phyloP scores from a whole-genome alignment of 352 stramenopile species.

The Phytophthora sojae region DNA sequence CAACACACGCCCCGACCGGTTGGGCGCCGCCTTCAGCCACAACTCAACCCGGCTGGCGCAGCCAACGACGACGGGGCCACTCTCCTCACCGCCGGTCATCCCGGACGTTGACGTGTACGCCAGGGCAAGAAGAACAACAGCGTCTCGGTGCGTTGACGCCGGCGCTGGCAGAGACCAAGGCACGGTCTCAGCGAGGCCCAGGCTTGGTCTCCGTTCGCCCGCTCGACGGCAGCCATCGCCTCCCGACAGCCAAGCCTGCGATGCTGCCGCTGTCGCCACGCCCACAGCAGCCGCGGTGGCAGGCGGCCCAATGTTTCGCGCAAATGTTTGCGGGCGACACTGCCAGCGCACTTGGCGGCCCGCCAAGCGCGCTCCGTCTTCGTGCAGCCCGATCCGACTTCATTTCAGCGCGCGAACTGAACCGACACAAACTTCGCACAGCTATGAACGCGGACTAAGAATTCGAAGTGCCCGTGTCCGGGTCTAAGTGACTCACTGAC shows the following conservation, averaged over 20 bases:
- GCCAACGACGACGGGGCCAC: constrained; percentile 7
- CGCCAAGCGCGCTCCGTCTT: neutral
- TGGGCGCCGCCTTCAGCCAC: neutral
- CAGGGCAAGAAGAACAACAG: neutral
- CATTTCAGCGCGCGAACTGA: constrained; percentile 34
- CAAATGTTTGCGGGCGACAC: neutral
- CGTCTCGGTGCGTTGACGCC: neutral
- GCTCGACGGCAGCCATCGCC: neutral
- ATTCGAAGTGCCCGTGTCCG: neutral
- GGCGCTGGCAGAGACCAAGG: neutral
- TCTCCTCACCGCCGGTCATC: constrained; percentile 8
- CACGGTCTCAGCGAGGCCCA: neutral
- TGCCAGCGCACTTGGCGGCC: no score
- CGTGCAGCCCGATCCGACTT: constrained; percentile 19
- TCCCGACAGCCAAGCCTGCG: neutral
- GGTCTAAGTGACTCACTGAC: neutral
- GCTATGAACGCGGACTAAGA: neutral
- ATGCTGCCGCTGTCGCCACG: neutral
- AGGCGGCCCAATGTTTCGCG: neutral
- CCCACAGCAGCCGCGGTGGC: neutral
- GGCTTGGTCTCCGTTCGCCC: neutral
- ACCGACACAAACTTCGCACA: constrained; percentile 1
- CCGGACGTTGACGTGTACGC: neutral
- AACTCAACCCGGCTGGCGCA: neutral
- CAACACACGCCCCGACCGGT: neutral